Evolutionary conservation across 768 basidiomycete species (phyloP).

Genomic region (Lentinus brumalis): DNA sequence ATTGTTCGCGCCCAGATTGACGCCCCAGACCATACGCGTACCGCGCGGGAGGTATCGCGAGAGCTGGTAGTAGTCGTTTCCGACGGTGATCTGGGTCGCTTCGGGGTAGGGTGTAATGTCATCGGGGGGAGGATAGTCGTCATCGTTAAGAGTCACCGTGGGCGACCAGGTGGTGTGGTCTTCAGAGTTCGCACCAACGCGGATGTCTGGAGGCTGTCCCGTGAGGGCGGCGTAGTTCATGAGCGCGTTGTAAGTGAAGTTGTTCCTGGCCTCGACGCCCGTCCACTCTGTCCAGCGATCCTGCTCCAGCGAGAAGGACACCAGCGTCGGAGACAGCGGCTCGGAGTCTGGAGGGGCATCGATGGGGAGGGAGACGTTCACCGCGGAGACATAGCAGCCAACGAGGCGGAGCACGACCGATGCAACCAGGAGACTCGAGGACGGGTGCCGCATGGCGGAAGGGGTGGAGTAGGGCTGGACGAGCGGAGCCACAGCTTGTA

Average conservation of each 20-base stretch:
- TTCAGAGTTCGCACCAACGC: slow-evolving; percentile 56
- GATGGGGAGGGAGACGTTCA: slow-evolving; percentile 43
- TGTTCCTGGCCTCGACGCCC: slow-evolving; percentile 51
- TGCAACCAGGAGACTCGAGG: background rate
- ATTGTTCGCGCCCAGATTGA: slow-evolving; percentile 57
- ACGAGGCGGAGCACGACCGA: background rate
- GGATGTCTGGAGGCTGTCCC: slow-evolving; percentile 54
- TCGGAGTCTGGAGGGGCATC: slow-evolving; percentile 39
- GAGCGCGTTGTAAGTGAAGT: slow-evolving; percentile 63
- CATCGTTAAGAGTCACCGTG: slow-evolving; percentile 44
- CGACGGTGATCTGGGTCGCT: slow-evolving; percentile 57
- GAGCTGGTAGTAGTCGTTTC: slow-evolving; percentile 56
- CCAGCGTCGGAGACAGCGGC: slow-evolving; percentile 45
- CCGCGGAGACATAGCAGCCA: background rate
- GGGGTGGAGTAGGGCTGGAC: background rate
- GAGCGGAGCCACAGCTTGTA: no score
- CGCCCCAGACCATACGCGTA: slow-evolving; percentile 65
- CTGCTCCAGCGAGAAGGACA: slow-evolving; percentile 71
- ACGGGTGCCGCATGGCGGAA: background rate
- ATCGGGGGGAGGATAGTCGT: slow-evolving; percentile 50
- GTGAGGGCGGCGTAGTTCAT: slow-evolving; percentile 56
- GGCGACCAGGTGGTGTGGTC: slow-evolving; percentile 61
- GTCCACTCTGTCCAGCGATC: slow-evolving; percentile 73
- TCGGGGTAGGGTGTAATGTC: slow-evolving; percentile 64
- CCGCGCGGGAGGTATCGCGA: slow-evolving; percentile 53